phyloP scores from a whole-genome alignment of 75 land plant genomes.

The Sequoiadendron giganteum region DNA sequence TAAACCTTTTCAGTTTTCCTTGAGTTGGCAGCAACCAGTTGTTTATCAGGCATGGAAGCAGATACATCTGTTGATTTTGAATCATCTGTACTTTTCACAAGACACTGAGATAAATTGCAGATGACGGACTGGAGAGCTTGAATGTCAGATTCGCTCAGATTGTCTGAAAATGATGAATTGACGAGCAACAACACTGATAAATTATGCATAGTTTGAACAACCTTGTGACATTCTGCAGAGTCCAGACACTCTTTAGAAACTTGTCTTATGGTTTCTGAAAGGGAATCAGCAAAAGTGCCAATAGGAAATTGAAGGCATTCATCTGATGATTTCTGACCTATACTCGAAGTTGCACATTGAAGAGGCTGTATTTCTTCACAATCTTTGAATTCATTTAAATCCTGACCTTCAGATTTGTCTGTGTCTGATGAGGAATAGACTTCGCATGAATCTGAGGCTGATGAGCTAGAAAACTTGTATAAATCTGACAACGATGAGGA shows the following conservation, averaged over 20 bases:
- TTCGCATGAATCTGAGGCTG: neutral
- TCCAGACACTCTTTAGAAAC: neutral
- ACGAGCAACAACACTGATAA: neutral
- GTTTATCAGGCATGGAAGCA: neutral
- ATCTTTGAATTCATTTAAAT: neutral
- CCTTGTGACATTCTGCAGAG: neutral
- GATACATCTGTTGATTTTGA: neutral
- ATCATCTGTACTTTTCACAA: neutral
- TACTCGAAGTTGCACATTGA: no score
- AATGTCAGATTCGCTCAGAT: neutral
- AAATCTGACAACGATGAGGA: neutral
- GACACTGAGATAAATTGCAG: conserved; percentile 1
- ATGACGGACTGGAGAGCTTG: conserved; percentile 1
- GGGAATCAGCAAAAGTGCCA: neutral
- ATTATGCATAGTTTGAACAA: conserved; percentile 8
- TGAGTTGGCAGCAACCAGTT: neutral
- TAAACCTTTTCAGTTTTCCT: neutral
- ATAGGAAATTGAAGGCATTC: neutral
- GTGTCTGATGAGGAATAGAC: no score
- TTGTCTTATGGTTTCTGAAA: neutral
- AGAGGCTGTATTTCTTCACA: neutral
- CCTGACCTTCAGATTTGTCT: no score
- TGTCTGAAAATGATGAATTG: neutral
- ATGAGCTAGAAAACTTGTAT: neutral
- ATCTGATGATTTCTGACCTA: neutral